Percentiles rank a stretch among this genome's conserved stretches.
phyloP scores from a whole-genome alignment of 148 eudicot species.

The Cornus kousa region DNA sequence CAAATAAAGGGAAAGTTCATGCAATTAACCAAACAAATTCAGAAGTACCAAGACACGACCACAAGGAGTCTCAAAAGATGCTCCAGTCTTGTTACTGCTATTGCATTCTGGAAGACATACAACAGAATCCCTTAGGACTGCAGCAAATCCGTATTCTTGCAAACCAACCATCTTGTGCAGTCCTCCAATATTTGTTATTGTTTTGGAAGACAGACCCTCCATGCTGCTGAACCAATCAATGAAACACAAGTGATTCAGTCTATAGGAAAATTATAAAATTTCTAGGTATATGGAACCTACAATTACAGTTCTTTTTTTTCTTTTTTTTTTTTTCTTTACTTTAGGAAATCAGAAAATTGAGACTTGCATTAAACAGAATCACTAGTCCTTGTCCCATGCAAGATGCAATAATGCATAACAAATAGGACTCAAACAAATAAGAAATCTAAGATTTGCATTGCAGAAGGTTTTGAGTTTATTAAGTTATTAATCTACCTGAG shows the following conservation, averaged over 20 bases:
- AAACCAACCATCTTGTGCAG: conserved; percentile 62
- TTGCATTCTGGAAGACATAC: conserved; percentile 55
- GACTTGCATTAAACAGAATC: neutral
- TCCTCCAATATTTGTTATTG: conserved; percentile 59
- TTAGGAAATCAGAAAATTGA: neutral
- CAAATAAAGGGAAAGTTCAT: neutral
- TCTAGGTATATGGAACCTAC: neutral
- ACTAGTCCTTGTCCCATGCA: neutral
- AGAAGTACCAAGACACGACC: conserved; percentile 66
- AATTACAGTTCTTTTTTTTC: neutral
- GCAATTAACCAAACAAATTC: neutral
- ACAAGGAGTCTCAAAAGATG: conserved; percentile 79
- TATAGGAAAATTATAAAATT: neutral
- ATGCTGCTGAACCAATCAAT: conserved; percentile 29
- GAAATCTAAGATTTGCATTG: too few relatives aligned
- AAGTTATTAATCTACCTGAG: too few relatives aligned
- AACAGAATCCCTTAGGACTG: conserved; percentile 65
- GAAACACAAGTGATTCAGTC: conserved; percentile 1
- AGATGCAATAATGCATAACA: neutral
- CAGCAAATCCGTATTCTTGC: conserved; percentile 54
- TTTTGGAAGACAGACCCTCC: conserved; percentile 46
- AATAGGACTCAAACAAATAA: too few relatives aligned
- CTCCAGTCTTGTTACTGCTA: conserved; percentile 60
- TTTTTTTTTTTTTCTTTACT: neutral
- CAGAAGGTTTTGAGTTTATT: too few relatives aligned